phyloP scores from a whole-genome alignment of 2,329 filamentous ascomycete species.

The Fusarium brachygibbosum region DNA sequence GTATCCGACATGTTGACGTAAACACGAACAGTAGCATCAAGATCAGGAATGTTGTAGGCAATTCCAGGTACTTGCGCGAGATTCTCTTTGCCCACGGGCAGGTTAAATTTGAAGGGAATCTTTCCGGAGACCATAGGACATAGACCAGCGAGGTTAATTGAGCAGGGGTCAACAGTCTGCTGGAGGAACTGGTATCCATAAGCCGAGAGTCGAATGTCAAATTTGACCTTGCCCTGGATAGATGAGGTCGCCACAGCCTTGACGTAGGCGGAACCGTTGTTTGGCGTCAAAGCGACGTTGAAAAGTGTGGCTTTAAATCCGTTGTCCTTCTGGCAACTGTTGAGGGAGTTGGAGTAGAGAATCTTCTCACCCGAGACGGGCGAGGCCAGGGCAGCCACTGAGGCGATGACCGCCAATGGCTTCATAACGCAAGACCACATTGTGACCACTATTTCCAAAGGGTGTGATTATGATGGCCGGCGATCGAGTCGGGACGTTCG shows the following conservation, averaged over 20 bases:
- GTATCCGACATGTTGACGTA: constrained; percentile 79
- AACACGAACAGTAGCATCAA: constrained; percentile 87
- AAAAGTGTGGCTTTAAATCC: constrained; percentile 90
- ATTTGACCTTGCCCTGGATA: constrained; percentile 84
- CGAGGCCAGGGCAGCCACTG: constrained; percentile 59
- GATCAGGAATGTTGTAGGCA: constrained; percentile 89
- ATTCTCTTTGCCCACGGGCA: constrained; percentile 69
- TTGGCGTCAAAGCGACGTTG: constrained; percentile 83
- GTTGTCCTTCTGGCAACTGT: constrained; percentile 85
- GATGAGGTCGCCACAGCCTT: constrained; percentile 85
- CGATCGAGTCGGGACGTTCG: constrained; percentile 14
- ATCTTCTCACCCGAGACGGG: constrained; percentile 72
- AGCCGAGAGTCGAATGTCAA: constrained; percentile 80
- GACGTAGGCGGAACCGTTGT: constrained; percentile 79
- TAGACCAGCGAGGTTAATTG: constrained; percentile 76
- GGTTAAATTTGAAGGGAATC: constrained; percentile 79
- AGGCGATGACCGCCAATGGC: constrained; percentile 62
- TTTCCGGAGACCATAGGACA: constrained; percentile 92
- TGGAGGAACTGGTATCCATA: constrained; percentile 84
- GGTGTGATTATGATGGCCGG: constrained; percentile 7
- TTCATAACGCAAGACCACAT: constrained; percentile 64
- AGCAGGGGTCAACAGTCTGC: constrained; percentile 81
- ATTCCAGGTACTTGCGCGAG: constrained; percentile 80
- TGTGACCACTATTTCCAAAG: constrained; percentile 42
- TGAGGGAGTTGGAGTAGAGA: constrained; percentile 86